A percentile compares a stretch with the other conserved stretches of the same genome.
Conservation (phyloP, 257 asterid species). For the Oldenlandia corymbosa region DNA sequence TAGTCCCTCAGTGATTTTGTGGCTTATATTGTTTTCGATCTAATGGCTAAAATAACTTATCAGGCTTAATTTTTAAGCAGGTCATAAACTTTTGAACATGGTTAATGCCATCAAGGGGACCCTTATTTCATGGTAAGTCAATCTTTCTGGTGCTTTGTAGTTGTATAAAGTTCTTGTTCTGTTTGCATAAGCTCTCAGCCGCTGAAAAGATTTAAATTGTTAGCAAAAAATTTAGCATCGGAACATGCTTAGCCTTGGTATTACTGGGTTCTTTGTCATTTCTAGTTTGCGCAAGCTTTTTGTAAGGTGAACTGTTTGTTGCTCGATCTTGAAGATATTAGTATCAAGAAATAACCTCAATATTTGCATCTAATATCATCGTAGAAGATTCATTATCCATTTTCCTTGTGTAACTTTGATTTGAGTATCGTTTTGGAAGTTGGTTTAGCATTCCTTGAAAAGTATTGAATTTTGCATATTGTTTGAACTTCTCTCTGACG, state of each 20-base stretch:
- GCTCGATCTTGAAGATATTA: not conserved
- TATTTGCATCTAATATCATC: not conserved
- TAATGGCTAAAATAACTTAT: not conserved
- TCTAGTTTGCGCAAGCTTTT: not conserved
- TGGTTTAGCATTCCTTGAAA: not conserved
- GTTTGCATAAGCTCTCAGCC: not conserved
- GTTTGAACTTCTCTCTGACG: constrained; percentile 4
- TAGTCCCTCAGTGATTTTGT: not conserved
- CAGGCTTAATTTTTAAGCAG: constrained; percentile 19
- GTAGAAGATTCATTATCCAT: not conserved
- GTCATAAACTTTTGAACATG: constrained; percentile 34
- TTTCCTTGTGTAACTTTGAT: not conserved
- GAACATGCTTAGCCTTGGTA: not conserved
- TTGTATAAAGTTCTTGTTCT: not conserved
- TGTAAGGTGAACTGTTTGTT: not conserved
- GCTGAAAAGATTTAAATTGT: not conserved
- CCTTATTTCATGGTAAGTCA: constrained; percentile 63
- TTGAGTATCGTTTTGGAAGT: not conserved
- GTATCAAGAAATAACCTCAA: not conserved
- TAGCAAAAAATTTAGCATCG: not conserved
- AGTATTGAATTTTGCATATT: not conserved
- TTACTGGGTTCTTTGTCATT: not conserved
- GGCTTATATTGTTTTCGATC: not conserved
- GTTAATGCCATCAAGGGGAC: constrained; percentile 63
- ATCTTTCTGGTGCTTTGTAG: not conserved